Conservation (phyloP, 495 filamentous ascomycete species). For the Neurospora sublineolata region DNA sequence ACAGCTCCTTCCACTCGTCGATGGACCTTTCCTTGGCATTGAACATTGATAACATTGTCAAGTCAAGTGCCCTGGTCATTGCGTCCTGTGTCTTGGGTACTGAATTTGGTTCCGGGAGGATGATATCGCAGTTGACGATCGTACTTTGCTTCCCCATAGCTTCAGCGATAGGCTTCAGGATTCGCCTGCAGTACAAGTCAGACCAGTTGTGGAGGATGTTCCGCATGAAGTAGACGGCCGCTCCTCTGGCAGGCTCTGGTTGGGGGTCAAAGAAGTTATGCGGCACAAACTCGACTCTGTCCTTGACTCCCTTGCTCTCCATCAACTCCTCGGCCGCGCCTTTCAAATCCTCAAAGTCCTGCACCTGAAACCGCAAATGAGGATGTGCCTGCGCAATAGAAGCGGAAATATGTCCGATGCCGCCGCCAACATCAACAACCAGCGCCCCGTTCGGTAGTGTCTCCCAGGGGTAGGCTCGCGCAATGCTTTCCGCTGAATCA, state of each 20-base stretch:
- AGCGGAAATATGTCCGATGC: constrained; percentile 27
- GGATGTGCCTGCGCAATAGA: constrained; percentile 24
- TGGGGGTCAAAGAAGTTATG: constrained; percentile 31
- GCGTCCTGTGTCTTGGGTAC: constrained; percentile 3
- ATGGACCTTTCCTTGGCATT: constrained; percentile 8
- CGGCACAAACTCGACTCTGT: constrained; percentile 16
- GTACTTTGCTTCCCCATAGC: constrained; percentile 22
- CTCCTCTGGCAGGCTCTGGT: constrained; percentile 13
- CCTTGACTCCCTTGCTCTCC: background rate
- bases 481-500: constrained; percentile 6
- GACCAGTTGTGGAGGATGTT: constrained; percentile 35
- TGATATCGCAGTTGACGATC: constrained; percentile 24
- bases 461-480: constrained; percentile 9
- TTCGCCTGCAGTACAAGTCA: constrained; percentile 22
- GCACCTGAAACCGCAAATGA: constrained; percentile 24
- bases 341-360: constrained; percentile 20
- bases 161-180: constrained; percentile 24
- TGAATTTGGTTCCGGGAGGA: constrained; percentile 18
- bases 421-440: constrained; percentile 31
- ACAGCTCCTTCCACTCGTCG: constrained; percentile 8
- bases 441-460: constrained; percentile 11
- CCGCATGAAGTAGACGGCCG: constrained; percentile 28
- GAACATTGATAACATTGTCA: constrained; percentile 11
- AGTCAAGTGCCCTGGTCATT: constrained; percentile 5
- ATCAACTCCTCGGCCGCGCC: background rate